Base-by-base conservation (phyloP, 257 asterid genomes). In the Anisodus tanguticus region DNA sequence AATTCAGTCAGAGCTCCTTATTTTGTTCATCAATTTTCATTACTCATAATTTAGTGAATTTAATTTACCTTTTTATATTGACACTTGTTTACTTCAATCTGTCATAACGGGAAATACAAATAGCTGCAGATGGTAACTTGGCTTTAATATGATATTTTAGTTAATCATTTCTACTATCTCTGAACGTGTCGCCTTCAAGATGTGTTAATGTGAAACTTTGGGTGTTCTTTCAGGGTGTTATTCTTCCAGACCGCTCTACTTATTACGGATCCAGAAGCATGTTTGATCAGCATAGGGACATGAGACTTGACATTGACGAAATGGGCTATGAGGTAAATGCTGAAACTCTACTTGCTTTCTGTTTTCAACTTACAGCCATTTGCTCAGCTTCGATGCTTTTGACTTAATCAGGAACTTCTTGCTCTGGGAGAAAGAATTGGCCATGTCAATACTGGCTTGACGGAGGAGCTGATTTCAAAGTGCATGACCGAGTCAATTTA, bases 351-450 rank as follows among this genome's bases (percentile, higher is more conserved):
- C 80, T 39, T 66, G 76, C 35, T 31, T 31, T 31, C 35, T 31
- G 35, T 31, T 31, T 31, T 31, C 35, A 31, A 31, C 35, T 31
- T 79, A 19, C 54, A 51, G 84, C 82, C 57, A 55, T 63, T 51
- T 57, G 9, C 74, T 77, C 53, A 35, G 31, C 58, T 45, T 72
- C 59, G 41, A 83, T 74, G 53, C 15, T 79, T 19, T 26, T 87
- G 83, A 26, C 83, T 39, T 87, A 82, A 63, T 17, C 91, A 94
- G 97, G 98, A 94, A 19, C 98, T 94, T 81, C 94, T 93, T 67
- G 98, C 93, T 13, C 93, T 94, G 8, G 98, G 95, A 45, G 97
- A 94, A 83, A 90, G 96, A 83, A 94, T 94, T 62, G 98, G 98
- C 82, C 90, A 84, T 80, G 98, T 94, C 87, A 91, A 47, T 90